Conservation (phyloP, 345 rosid genomes). For the Camelina sativa region DNA sequence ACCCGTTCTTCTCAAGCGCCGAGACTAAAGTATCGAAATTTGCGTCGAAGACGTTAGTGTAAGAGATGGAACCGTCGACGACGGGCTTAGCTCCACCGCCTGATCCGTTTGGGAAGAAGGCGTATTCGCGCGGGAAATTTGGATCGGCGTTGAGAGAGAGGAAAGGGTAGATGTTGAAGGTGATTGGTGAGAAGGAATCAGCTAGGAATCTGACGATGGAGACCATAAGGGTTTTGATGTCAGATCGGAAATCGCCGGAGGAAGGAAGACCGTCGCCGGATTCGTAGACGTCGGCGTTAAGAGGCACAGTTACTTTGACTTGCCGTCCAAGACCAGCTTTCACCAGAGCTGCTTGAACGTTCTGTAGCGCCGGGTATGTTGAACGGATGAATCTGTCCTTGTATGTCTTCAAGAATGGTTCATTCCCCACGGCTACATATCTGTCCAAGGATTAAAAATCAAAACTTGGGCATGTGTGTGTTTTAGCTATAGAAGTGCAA, state of each 20-base stretch:
- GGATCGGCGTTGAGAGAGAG: conserved; percentile 81
- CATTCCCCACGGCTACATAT: conserved; percentile 88
- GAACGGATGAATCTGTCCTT: conserved; percentile 57
- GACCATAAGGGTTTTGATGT: conserved; percentile 66
- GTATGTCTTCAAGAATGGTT: conserved; percentile 78
- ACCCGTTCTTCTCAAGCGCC: conserved; percentile 83
- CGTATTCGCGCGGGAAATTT: conserved; percentile 75
- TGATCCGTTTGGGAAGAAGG: conserved; percentile 69
- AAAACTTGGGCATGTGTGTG: not conserved
- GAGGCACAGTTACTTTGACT: conserved; percentile 80
- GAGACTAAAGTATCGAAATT: conserved; percentile 78
- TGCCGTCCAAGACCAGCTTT: conserved; percentile 79
- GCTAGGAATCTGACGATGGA: conserved; percentile 65
- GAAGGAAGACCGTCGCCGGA: conserved; percentile 69
- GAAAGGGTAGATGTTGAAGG: conserved; percentile 91
- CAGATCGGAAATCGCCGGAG: conserved; percentile 72
- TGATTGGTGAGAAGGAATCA: conserved; percentile 60
- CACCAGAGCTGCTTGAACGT: conserved; percentile 82
- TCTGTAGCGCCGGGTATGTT: conserved; percentile 84
- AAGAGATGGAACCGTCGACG: conserved; percentile 76
- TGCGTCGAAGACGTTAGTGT: conserved; percentile 89
- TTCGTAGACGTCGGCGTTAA: conserved; percentile 86
- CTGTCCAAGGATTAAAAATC: conserved; percentile 46
- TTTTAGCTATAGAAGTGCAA: not conserved
- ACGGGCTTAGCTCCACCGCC: conserved; percentile 52